A percentile compares a stretch with the other conserved stretches of the same genome.
These are phyloP conservation scores for Ailanthus altissimus DNA, from an alignment of 345 rosid genomes.

Conservation along the genomic window DNA sequence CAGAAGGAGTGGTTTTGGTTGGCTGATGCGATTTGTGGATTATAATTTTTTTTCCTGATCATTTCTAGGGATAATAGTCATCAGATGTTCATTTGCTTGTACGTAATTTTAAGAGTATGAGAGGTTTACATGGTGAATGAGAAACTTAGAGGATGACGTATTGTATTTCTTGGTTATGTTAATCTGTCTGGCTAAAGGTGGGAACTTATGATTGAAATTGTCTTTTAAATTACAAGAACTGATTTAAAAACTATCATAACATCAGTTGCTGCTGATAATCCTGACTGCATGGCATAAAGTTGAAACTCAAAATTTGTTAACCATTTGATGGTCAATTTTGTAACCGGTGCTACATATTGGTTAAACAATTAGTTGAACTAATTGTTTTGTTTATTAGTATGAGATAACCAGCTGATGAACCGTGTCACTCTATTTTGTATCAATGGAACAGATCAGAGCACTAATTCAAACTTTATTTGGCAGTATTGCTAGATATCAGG, in stretches of 20 bases:
- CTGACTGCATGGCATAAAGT: neutral
- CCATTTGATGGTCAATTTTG: conserved; percentile 11
- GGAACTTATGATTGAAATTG: neutral
- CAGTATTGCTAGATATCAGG: conserved; percentile 98
- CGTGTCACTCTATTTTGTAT: conserved; percentile 17
- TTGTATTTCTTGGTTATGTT: neutral
- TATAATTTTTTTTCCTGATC: neutral
- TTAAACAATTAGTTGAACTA: neutral
- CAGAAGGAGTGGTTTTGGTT: neutral
- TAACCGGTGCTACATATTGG: conserved; percentile 4
- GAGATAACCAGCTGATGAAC: conserved; percentile 24
- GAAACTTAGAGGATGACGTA: neutral
- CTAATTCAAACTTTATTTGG: conserved; percentile 40
- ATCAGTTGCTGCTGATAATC: neutral
- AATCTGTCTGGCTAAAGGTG: neutral
- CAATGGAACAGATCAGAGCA: conserved; percentile 2
- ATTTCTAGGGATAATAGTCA: neutral
- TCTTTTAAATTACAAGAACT: neutral
- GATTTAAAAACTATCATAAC: neutral
- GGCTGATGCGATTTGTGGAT: neutral
- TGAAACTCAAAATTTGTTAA: neutral
- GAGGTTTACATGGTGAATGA: neutral
- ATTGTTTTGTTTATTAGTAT: neutral
- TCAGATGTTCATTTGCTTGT: neutral
- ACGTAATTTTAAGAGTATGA: neutral